Conservation (phyloP, 345 rosid genomes). For the Microcos paniculata region DNA sequence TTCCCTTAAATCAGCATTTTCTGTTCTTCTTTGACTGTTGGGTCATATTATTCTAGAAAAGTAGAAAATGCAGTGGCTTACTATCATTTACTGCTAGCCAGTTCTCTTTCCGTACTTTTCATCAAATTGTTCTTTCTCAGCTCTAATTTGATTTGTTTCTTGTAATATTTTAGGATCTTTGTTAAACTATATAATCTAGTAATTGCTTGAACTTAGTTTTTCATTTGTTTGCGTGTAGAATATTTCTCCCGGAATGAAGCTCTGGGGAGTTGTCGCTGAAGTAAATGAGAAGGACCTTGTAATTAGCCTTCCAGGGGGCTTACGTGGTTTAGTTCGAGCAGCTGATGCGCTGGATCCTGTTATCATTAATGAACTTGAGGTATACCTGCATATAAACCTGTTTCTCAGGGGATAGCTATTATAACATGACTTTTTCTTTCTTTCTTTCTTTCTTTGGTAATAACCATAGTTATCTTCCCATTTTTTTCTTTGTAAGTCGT, state of each 20-base stretch:
- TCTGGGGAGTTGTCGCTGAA: constrained; percentile 91
- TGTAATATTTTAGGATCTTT: not conserved
- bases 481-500: not conserved
- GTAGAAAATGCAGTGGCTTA: not conserved
- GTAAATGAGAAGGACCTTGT: constrained; percentile 92
- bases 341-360: constrained; percentile 69
- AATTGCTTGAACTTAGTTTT: constrained; percentile 8
- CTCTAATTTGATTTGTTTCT: not conserved
- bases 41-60: not conserved
- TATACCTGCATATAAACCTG: constrained; percentile 22
- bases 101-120: not conserved
- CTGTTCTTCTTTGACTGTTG: not conserved
- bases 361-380: constrained; percentile 57
- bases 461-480: not conserved
- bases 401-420: not conserved
- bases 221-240: constrained; percentile 49
- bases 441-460: not conserved
- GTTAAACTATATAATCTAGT: constrained; percentile 14
- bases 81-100: not conserved
- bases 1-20: not conserved
- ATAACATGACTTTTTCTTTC: not conserved
- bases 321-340: constrained; percentile 89
- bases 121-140: not conserved
- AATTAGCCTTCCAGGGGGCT: constrained; percentile 84
- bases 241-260: constrained; percentile 91